Base-by-base conservation (phyloP, 129 eudicot species). In the Rutidosis leptorrhynchoides region DNA sequence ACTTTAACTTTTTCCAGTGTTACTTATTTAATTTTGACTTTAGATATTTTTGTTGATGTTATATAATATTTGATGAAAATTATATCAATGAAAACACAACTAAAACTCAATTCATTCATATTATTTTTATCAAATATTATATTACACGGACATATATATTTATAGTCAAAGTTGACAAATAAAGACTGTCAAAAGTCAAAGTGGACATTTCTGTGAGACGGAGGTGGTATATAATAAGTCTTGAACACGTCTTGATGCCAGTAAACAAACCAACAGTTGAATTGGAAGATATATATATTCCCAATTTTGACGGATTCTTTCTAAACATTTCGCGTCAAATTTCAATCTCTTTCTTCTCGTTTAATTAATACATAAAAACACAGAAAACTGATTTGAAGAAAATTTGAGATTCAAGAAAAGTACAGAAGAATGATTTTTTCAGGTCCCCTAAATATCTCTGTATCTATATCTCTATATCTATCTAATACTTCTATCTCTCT, bases 201-300 rank as follows among this genome's bases (percentile, higher is more conserved):
- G n/a, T n/a, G n/a, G n/a, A n/a, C n/a, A n/a, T n/a, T n/a, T n/a
- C n/a, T n/a, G n/a, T n/a, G n/a, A n/a, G n/a, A n/a, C n/a, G n/a
- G n/a, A n/a, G n/a, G n/a, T n/a, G n/a, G n/a, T n/a, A n/a, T n/a
- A n/a, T n/a, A n/a, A n/a, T n/a, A n/a, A n/a, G n/a, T n/a, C n/a
- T n/a, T n/a, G n/a, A 11, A 5, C 77, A 72, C 77, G 68, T 52
- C 72, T 28, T 29, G 26, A 5, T 65, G 71, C 72, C 65, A 65
- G 51, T n/a, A 45, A 48, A 55, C 72, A 67, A 74, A 74, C 51
- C 51, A 65, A 74, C 72, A 42, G 30, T 73, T 30, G 9, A 27
- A 43, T 55, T 42, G 26, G 26, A 27, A 64, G 23, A 9, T 6
- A 37, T 32, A 28, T 59, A 61, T 63, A 65, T 56, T 11, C 73